These are phyloP conservation scores for Endothia cerciana DNA, from an alignment of 2,329 filamentous ascomycete genomes.

Conservation along the genomic window DNA sequence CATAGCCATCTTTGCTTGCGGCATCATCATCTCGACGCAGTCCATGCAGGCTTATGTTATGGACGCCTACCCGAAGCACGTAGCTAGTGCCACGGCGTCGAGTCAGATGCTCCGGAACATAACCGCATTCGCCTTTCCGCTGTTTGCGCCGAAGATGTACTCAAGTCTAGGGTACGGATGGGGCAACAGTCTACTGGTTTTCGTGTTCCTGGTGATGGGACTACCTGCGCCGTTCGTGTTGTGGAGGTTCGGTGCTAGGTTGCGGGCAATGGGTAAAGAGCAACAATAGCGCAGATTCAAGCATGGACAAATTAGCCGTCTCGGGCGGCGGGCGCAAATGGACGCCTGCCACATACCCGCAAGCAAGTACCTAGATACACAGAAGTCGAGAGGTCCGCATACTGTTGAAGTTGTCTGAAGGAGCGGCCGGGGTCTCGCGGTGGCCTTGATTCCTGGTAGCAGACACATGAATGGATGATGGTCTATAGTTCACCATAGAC, in stretches of 20 bases:
- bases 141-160: slow-evolving; percentile 53
- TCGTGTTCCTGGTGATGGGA: slow-evolving; percentile 51
- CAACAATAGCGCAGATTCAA: neutral
- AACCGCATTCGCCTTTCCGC: slow-evolving; percentile 58
- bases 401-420: neutral
- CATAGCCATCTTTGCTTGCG: slow-evolving; percentile 52
- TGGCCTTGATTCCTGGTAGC: too few relatives aligned
- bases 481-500: neutral
- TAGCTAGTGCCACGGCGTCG: slow-evolving; percentile 50
- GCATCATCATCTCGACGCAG: slow-evolving; percentile 57
- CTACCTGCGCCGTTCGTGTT: slow-evolving; percentile 42
- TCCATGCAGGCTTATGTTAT: slow-evolving; percentile 60
- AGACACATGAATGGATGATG: neutral
- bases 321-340: too few relatives aligned
- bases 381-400: neutral
- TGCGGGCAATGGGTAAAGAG: slow-evolving; percentile 18
- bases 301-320: neutral
- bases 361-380: neutral
- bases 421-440: neutral
- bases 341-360: neutral
- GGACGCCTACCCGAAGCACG: slow-evolving; percentile 48
- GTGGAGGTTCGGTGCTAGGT: slow-evolving; percentile 25
- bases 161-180: slow-evolving; percentile 46
- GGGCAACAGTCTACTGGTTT: slow-evolving; percentile 44
- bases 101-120: slow-evolving; percentile 57